A percentile compares a stretch with the other conserved stretches of the same genome.
Evolutionary conservation across 176 grass and related monocot species (phyloP).

Genomic region (Carex littledalei): DNA sequence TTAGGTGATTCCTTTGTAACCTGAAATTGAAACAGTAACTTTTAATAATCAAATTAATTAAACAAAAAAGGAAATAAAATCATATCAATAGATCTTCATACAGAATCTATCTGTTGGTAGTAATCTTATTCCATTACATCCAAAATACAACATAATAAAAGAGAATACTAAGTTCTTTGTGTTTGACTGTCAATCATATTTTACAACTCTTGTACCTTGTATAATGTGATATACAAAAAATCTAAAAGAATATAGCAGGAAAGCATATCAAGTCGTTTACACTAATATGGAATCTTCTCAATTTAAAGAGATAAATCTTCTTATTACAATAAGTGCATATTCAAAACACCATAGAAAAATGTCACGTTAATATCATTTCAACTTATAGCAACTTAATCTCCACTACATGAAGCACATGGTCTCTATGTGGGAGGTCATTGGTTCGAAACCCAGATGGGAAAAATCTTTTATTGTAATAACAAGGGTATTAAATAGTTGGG

Average conservation of each 20-base stretch:
- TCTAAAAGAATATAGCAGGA: background rate
- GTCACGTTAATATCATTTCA: background rate
- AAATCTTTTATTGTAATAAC: too few relatives aligned
- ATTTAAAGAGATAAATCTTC: background rate
- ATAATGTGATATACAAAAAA: background rate
- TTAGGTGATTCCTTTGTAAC: conserved; percentile 36
- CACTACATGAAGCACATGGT: background rate
- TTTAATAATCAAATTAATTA: background rate
- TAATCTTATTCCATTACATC: background rate
- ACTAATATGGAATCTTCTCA: background rate
- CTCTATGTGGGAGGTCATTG: too few relatives aligned
- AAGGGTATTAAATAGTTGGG: too few relatives aligned
- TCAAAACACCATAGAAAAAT: background rate
- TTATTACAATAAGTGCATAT: background rate
- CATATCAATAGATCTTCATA: background rate
- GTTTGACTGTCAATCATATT: background rate
- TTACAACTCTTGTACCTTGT: background rate
- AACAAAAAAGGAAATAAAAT: background rate
- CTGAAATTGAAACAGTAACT: conserved; percentile 18
- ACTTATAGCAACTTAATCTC: background rate
- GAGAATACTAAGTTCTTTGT: background rate
- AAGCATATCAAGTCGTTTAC: background rate
- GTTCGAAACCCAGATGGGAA: too few relatives aligned
- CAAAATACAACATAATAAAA: background rate
- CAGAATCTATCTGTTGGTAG: background rate